Conservation (phyloP, 129 eudicot species). For the Artemisia argyi region DNA sequence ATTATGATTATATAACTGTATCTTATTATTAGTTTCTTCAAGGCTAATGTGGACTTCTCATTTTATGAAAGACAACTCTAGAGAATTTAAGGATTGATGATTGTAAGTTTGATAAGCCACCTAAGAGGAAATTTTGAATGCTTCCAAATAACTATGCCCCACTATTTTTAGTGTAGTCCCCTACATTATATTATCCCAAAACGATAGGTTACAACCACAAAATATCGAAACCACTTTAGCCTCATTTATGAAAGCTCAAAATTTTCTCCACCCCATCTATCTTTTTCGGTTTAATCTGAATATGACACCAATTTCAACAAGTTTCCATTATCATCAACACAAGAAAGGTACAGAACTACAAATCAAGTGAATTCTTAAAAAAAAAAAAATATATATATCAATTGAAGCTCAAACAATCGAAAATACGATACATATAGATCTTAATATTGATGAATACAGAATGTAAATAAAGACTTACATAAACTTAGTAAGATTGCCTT, state of each 20-base stretch:
- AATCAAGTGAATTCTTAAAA: conserved; percentile 12
- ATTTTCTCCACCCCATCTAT: conserved; percentile 32
- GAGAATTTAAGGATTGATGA: conserved; percentile 20
- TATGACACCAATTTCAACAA: conserved; percentile 12
- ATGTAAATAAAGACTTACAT: conserved; percentile 12
- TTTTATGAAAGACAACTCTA: conserved; percentile 2
- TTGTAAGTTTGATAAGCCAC: neutral
- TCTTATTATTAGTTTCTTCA: neutral
- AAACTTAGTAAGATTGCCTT: conserved; percentile 1
- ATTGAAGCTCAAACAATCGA: conserved; percentile 4
- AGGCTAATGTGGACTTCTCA: conserved; percentile 14
- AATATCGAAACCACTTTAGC: conserved; percentile 22
- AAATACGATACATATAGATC: conserved; percentile 8
- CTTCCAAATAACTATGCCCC: conserved; percentile 19
- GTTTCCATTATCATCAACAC: conserved; percentile 1
- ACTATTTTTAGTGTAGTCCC: conserved; percentile 21
- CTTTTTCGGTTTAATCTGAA: conserved; percentile 27
- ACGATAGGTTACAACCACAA: conserved; percentile 24
- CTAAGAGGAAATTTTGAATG: neutral
- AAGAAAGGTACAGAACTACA: conserved; percentile 7
- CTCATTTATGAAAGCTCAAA: conserved; percentile 22
- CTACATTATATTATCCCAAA: conserved; percentile 20
- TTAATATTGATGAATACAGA: conserved; percentile 4
- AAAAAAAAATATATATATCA: too few species aligned
- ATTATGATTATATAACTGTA: conserved; percentile 1